These are phyloP conservation scores for Trichothecium roseum DNA, from an alignment of 2,329 filamentous ascomycete species.

Conservation along the genomic window DNA sequence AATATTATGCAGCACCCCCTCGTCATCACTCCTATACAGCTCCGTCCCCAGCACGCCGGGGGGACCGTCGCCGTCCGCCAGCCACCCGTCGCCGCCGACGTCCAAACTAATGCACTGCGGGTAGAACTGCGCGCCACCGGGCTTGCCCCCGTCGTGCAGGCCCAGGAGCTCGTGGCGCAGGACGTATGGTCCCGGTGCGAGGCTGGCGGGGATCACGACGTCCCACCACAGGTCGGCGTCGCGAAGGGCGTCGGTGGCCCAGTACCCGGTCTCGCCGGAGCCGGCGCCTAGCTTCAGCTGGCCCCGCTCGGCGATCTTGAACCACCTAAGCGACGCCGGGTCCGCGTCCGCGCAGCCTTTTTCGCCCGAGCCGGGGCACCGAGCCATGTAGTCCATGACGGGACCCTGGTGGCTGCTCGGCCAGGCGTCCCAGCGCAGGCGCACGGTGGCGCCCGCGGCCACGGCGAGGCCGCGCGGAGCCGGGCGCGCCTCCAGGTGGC, in stretches of 20 bases:
- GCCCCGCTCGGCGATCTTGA: slow-evolving; percentile 22
- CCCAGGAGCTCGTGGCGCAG: slow-evolving; percentile 40
- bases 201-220: slow-evolving; percentile 37
- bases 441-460: slow-evolving; percentile 10
- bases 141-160: slow-evolving; percentile 27
- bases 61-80: slow-evolving; percentile 16
- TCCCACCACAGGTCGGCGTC: slow-evolving; percentile 22
- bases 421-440: slow-evolving; percentile 20
- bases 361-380: slow-evolving; percentile 17
- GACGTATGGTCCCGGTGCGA: slow-evolving; percentile 44
- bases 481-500: slow-evolving; percentile 23
- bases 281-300: slow-evolving; percentile 15
- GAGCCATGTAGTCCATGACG: slow-evolving; percentile 19
- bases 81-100: slow-evolving; percentile 25
- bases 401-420: slow-evolving; percentile 20
- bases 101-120: slow-evolving; percentile 37
- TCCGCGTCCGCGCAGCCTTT: too few relatives aligned
- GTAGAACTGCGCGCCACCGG: slow-evolving; percentile 37
- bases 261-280: slow-evolving; percentile 15
- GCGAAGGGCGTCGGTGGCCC: slow-evolving; percentile 22
- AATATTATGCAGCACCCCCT: slow-evolving; percentile 29
- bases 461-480: slow-evolving; percentile 11
- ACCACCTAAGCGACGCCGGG: slow-evolving; percentile 15
- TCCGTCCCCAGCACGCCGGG: slow-evolving; percentile 23
- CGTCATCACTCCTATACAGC: slow-evolving; percentile 27